phyloP scores from a whole-genome alignment of 2,329 filamentous ascomycete species.

The Aspergillus novoparasiticus region DNA sequence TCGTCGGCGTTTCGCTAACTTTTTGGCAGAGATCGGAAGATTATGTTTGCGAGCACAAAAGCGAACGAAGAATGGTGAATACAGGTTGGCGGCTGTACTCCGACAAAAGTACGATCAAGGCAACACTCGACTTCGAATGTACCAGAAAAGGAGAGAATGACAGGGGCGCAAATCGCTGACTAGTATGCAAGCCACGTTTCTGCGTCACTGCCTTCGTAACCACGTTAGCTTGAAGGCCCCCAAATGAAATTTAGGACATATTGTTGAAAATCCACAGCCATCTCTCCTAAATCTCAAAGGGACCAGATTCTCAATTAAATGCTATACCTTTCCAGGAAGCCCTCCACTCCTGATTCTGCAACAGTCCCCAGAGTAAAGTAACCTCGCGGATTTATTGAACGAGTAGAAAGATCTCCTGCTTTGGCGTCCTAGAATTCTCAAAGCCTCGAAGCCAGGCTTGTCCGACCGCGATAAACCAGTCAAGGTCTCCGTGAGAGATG shows the following conservation, averaged over 20 bases:
- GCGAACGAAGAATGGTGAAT: slow-evolving; percentile 71
- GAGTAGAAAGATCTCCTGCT: slow-evolving; percentile 1
- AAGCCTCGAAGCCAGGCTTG: slow-evolving; percentile 34
- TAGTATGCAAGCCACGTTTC: slow-evolving; percentile 25
- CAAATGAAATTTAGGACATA: slow-evolving; percentile 20
- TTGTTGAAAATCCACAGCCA: slow-evolving; percentile 14
- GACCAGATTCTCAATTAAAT: slow-evolving; percentile 27
- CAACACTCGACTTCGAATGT: slow-evolving; percentile 6
- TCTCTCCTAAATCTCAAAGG: slow-evolving; percentile 18
- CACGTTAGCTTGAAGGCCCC: slow-evolving; percentile 34
- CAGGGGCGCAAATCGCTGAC: slow-evolving; percentile 27
- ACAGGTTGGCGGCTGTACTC: slow-evolving; percentile 61
- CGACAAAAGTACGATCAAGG: slow-evolving; percentile 23
- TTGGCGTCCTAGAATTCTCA: slow-evolving; percentile 25
- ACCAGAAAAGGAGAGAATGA: slow-evolving; percentile 23
- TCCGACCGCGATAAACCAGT: slow-evolving; percentile 44
- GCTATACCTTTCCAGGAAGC: slow-evolving; percentile 40
- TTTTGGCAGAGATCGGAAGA: slow-evolving; percentile 46
- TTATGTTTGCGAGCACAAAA: slow-evolving; percentile 54
- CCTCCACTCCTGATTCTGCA: slow-evolving; percentile 17
- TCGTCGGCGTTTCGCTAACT: slow-evolving; percentile 46
- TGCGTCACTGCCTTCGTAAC: slow-evolving; percentile 34
- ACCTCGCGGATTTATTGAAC: slow-evolving; percentile 20
- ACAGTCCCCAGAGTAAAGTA: slow-evolving; percentile 23
- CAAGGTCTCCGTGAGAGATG: slow-evolving; percentile 41